Conservation (phyloP, 2,329 filamentous ascomycete genomes). For the Phialophora chinensis region DNA sequence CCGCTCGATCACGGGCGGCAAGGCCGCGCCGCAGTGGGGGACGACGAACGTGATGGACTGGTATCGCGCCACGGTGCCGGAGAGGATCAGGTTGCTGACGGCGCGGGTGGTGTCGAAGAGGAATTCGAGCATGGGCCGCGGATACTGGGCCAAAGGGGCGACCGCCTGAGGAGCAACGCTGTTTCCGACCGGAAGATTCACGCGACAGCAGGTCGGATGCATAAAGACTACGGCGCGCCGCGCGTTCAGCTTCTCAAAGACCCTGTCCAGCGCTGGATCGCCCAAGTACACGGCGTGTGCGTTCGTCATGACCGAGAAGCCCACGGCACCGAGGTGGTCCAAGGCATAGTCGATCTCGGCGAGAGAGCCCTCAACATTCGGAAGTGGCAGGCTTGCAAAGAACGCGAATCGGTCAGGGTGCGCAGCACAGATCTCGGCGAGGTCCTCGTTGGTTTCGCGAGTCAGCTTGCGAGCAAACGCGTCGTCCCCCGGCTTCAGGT, state of each 20-base stretch:
- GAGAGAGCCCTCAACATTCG: conserved; percentile 55
- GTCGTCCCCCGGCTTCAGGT: conserved; percentile 49
- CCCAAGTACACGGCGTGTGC: conserved; percentile 60
- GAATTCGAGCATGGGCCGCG: conserved; percentile 44
- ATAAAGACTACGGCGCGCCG: conserved; percentile 58
- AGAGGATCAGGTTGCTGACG: conserved; percentile 56
- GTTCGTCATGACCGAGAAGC: conserved; percentile 59
- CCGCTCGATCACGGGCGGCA: conserved; percentile 43
- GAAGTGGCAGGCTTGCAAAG: conserved; percentile 60
- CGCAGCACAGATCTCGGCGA: conserved; percentile 43
- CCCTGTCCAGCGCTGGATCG: conserved; percentile 49
- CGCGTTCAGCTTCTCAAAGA: conserved; percentile 56
- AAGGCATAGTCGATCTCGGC: conserved; percentile 54
- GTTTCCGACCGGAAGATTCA: background rate
- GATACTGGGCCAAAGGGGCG: conserved; percentile 17
- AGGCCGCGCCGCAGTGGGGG: conserved; percentile 54
- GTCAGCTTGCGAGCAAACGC: conserved; percentile 44
- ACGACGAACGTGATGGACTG: conserved; percentile 55
- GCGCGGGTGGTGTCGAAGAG: conserved; percentile 59
- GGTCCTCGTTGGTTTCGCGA: conserved; percentile 44
- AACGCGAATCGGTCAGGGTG: conserved; percentile 52
- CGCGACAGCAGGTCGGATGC: conserved; percentile 54
- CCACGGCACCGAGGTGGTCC: conserved; percentile 51
- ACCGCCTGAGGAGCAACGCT: conserved; percentile 47
- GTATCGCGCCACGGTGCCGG: conserved; percentile 52